phyloP scores from a whole-genome alignment of 1,284 basidiomycete species.

The Irpex lacteus region DNA sequence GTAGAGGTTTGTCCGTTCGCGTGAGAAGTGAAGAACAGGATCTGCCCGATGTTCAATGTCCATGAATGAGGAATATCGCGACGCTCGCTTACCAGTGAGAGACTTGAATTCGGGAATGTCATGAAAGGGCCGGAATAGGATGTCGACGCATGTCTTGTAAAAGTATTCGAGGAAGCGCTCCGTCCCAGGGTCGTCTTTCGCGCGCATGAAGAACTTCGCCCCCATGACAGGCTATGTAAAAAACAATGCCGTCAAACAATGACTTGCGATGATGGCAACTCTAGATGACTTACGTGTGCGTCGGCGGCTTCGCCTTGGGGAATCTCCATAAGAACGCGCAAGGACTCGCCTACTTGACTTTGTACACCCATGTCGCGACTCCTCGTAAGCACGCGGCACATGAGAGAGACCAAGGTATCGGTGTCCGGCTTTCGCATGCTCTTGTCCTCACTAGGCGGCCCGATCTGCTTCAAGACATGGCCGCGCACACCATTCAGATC shows the following conservation, averaged over 20 bases:
- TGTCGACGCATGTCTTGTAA: slow-evolving; percentile 77
- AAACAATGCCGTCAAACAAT: not conserved
- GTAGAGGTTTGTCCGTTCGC: slow-evolving; percentile 76
- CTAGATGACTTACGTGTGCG: slow-evolving; percentile 23
- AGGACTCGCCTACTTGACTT: slow-evolving; percentile 87
- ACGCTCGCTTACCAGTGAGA: slow-evolving; percentile 46
- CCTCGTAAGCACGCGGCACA: slow-evolving; percentile 75
- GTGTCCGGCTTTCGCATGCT: slow-evolving; percentile 56
- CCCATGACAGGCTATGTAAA: slow-evolving; percentile 22
- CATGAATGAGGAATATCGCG: slow-evolving; percentile 1
- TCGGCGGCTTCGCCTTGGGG: slow-evolving; percentile 36
- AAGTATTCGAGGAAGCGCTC: slow-evolving; percentile 92
- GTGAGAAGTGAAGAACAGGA: slow-evolving; percentile 49
- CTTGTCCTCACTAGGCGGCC: slow-evolving; percentile 60
- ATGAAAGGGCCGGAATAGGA: slow-evolving; percentile 77
- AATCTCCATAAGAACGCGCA: slow-evolving; percentile 83
- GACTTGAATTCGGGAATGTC: slow-evolving; percentile 77
- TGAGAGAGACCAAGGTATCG: slow-evolving; percentile 74
- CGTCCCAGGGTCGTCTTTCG: slow-evolving; percentile 81
- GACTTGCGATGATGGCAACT: not conserved
- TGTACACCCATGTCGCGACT: slow-evolving; percentile 87
- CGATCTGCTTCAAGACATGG: slow-evolving; percentile 81
- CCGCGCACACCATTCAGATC: slow-evolving; percentile 85
- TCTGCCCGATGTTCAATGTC: slow-evolving; percentile 34
- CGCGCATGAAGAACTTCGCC: slow-evolving; percentile 45